Evolutionary conservation across 2,329 filamentous ascomycete genomes (phyloP).

Genomic region (Penicillium expansum): DNA sequence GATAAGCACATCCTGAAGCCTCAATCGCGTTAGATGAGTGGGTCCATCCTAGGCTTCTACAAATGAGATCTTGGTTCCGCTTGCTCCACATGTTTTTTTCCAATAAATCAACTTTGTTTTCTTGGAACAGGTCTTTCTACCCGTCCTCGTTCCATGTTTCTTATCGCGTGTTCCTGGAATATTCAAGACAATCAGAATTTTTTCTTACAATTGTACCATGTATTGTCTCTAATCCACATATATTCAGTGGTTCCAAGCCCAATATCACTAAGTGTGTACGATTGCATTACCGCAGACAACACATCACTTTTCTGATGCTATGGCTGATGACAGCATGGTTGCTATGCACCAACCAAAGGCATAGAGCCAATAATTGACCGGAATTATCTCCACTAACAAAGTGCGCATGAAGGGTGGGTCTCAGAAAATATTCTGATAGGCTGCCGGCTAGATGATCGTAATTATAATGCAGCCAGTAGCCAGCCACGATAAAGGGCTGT

Average conservation of each 20-base stretch:
- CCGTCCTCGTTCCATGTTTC: not conserved
- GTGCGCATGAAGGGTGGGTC: not conserved
- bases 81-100: not conserved
- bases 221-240: too few relatives aligned
- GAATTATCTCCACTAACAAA: not conserved
- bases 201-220: not conserved
- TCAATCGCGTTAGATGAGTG: not conserved
- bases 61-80: not conserved
- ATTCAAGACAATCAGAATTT: not conserved
- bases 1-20: slow-evolving; percentile 1
- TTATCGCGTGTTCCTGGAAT: not conserved
- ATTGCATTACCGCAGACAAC: not conserved
- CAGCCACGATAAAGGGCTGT: not conserved
- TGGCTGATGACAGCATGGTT: not conserved
- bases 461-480: not conserved
- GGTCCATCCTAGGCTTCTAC: not conserved
- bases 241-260: not conserved
- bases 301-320: not conserved
- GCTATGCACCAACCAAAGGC: not conserved
- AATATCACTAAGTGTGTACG: not conserved
- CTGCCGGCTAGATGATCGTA: not conserved
- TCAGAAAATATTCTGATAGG: not conserved
- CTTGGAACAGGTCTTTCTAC: not conserved
- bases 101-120: not conserved
- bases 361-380: not conserved